Conservation (phyloP, 371 early-diverging fungal genomes). For the Mortierella sp. region DNA sequence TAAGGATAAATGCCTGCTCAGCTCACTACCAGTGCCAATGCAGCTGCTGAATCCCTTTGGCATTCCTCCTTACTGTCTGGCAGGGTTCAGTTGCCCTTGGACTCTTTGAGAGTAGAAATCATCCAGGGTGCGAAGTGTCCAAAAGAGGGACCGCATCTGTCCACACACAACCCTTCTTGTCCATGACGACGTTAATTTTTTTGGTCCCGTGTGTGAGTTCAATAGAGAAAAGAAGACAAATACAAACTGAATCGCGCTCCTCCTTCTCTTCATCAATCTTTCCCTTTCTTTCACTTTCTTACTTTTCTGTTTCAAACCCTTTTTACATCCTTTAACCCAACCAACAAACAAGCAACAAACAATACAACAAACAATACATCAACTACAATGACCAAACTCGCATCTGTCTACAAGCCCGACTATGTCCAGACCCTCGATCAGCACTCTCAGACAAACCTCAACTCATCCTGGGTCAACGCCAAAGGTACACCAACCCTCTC, state of each 20-base stretch:
- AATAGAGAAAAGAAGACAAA: not conserved
- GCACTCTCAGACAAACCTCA: conserved; percentile 75
- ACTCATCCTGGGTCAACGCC: conserved; percentile 79
- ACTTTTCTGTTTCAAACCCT: not conserved
- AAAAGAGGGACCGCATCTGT: too few relatives aligned
- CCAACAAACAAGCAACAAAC: not conserved
- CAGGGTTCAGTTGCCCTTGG: not conserved
- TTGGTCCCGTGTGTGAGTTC: not conserved
- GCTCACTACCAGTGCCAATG: too few relatives aligned
- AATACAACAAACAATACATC: not conserved
- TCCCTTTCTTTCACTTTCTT: not conserved
- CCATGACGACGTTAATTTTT: not conserved
- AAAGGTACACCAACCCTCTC: conserved; percentile 73
- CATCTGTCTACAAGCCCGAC: conserved; percentile 51
- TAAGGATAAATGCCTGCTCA: too few relatives aligned
- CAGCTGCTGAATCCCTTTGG: too few relatives aligned
- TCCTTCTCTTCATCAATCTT: not conserved
- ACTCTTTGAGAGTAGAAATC: not conserved
- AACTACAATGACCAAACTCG: conserved; percentile 41
- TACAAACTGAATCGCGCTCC: not conserved
- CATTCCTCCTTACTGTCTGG: too few relatives aligned
- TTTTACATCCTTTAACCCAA: not conserved
- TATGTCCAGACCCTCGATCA: conserved; percentile 66
- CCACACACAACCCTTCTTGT: not conserved
- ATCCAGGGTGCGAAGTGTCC: not conserved